Evolutionary conservation across 441 rosid genomes (phyloP).

Genomic region (Gossypium trilobum): DNA sequence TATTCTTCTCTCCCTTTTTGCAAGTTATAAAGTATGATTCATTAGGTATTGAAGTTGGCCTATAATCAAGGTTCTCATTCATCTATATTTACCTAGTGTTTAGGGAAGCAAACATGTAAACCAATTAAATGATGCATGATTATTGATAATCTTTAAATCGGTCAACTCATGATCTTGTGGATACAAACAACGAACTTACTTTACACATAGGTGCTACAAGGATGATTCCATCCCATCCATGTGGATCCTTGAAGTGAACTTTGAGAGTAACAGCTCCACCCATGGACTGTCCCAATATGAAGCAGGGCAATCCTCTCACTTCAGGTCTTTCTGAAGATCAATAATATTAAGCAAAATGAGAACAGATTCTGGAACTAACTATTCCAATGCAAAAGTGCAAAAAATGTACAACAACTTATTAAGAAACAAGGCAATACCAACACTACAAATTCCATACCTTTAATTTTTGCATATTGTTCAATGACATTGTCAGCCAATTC

Average conservation of each 20-base stretch:
- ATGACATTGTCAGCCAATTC: slow-evolving; percentile 59
- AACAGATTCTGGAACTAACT: background rate
- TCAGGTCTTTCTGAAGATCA: slow-evolving; percentile 52
- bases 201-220: slow-evolving; percentile 99
- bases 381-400: background rate
- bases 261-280: slow-evolving; percentile 91
- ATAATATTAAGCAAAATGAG: slow-evolving; percentile 9
- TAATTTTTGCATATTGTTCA: slow-evolving; percentile 58
- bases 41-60: background rate
- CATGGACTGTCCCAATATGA: slow-evolving; percentile 86
- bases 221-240: slow-evolving; percentile 70
- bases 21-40: background rate
- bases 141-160: background rate
- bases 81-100: background rate
- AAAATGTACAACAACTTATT: background rate
- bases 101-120: background rate
- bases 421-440: background rate
- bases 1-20: background rate
- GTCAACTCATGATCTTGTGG: background rate
- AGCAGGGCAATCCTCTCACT: slow-evolving; percentile 55
- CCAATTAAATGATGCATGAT: background rate
- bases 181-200: slow-evolving; percentile 39
- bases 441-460: slow-evolving; percentile 34
- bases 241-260: slow-evolving; percentile 56
- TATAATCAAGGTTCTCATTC: background rate